Conservation (phyloP, 345 rosid species). For the Angophora floribunda region DNA sequence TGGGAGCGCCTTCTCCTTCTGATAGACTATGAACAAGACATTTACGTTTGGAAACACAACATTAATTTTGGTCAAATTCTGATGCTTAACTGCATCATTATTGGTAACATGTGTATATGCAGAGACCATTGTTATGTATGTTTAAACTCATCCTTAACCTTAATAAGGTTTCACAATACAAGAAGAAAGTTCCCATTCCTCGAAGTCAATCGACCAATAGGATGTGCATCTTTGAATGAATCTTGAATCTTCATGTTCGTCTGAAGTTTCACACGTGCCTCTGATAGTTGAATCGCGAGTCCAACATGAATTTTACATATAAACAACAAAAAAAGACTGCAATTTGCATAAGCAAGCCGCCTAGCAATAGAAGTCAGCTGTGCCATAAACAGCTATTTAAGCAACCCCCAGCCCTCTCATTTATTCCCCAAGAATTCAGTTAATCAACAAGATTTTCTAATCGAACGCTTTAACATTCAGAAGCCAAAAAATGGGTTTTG, state of each 20-base stretch:
- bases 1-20: background rate
- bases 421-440: background rate
- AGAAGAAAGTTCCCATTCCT: background rate
- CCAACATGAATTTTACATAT: background rate
- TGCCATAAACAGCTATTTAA: background rate
- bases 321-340: background rate
- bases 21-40: background rate
- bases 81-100: too few relatives aligned
- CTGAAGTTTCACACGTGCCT: background rate
- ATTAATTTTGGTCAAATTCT: background rate
- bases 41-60: background rate
- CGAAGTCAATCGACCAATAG: background rate
- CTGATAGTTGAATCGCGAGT: background rate
- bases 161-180: background rate
- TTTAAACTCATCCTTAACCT: background rate
- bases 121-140: background rate
- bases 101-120: background rate
- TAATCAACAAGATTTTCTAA: background rate
- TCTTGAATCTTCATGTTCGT: background rate
- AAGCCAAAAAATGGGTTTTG: slow-evolving; percentile 1
- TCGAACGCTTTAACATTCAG: too few relatives aligned
- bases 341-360: background rate
- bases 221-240: background rate
- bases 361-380: background rate
- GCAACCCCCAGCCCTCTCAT: background rate